Conservation (phyloP, 2,329 filamentous ascomycete genomes). For the Exophiala xenobiotica region DNA sequence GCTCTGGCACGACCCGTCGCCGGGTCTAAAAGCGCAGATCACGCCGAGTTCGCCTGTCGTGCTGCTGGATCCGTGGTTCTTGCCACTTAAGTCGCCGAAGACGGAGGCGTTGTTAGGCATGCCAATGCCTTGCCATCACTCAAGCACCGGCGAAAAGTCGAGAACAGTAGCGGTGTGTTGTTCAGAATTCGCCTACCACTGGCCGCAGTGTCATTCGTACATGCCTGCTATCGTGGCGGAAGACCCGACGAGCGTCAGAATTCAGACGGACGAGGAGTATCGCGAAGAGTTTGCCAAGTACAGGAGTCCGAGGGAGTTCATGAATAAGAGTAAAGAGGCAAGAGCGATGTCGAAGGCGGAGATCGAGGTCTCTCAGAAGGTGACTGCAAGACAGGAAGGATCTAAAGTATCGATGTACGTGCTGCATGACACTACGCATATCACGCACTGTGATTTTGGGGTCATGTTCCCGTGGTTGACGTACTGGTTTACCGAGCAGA, state of each 20-base stretch:
- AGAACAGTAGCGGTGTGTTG: constrained; percentile 4
- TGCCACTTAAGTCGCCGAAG: constrained; percentile 65
- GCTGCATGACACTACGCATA: constrained; percentile 61
- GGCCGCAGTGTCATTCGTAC: constrained; percentile 38
- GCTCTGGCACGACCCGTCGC: constrained; percentile 53
- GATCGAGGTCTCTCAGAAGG: background rate
- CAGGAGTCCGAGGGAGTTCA: constrained; percentile 6
- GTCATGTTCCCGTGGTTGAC: constrained; percentile 70
- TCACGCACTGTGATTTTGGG: constrained; percentile 80
- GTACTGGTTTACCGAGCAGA: constrained; percentile 48
- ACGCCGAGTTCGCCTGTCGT: constrained; percentile 65
- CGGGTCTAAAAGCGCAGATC: constrained; percentile 61
- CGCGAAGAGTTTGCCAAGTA: background rate
- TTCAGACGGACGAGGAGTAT: constrained; percentile 10
- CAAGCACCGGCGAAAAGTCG: constrained; percentile 12
- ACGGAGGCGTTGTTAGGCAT: constrained; percentile 65
- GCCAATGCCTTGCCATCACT: constrained; percentile 65
- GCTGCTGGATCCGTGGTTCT: constrained; percentile 77
- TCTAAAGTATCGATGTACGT: background rate
- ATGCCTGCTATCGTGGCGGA: constrained; percentile 1
- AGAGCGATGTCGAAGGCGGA: background rate
- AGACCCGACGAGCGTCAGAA: constrained; percentile 3
- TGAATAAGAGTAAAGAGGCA: constrained; percentile 6
- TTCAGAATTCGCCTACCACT: constrained; percentile 52
- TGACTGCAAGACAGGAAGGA: background rate